Conservation (phyloP, 306 rosid genomes). For the Erythrophleum fordii region DNA sequence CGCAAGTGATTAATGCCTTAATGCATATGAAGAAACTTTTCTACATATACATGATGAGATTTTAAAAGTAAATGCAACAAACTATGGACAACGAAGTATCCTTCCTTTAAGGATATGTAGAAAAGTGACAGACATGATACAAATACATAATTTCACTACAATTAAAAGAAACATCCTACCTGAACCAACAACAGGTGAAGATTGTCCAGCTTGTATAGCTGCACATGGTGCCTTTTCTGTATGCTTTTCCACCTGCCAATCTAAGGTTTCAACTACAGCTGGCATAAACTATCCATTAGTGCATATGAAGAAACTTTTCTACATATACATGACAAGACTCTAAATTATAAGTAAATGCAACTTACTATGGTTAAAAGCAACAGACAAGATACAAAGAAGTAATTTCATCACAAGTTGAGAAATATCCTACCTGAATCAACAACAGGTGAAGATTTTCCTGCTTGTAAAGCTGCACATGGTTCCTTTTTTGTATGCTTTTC, state of each 20-base stretch:
- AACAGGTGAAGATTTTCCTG: slow-evolving; percentile 26
- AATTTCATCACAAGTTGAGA: neutral
- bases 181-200: slow-evolving; percentile 33
- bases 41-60: slow-evolving; percentile 12
- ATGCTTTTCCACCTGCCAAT: slow-evolving; percentile 35
- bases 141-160: neutral
- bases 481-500: slow-evolving; percentile 21
- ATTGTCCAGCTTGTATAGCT: slow-evolving; percentile 23
- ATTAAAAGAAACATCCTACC: slow-evolving; percentile 32
- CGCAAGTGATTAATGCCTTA: slow-evolving; percentile 1
- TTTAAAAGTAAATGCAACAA: slow-evolving; percentile 17
- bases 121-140: slow-evolving; percentile 18
- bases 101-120: neutral
- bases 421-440: slow-evolving; percentile 38
- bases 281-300: neutral
- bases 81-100: neutral
- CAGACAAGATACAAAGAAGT: slow-evolving; percentile 10
- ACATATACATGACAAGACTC: slow-evolving; percentile 4
- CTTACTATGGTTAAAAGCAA: slow-evolving; percentile 1
- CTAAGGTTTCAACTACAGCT: slow-evolving; percentile 26
- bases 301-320: neutral
- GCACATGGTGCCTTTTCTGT: slow-evolving; percentile 9
- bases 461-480: slow-evolving; percentile 25
- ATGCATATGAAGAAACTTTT: slow-evolving; percentile 7
- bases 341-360: slow-evolving; percentile 17